phyloP scores from a whole-genome alignment of 345 rosid genomes.

The Gynandropsis gynandra region DNA sequence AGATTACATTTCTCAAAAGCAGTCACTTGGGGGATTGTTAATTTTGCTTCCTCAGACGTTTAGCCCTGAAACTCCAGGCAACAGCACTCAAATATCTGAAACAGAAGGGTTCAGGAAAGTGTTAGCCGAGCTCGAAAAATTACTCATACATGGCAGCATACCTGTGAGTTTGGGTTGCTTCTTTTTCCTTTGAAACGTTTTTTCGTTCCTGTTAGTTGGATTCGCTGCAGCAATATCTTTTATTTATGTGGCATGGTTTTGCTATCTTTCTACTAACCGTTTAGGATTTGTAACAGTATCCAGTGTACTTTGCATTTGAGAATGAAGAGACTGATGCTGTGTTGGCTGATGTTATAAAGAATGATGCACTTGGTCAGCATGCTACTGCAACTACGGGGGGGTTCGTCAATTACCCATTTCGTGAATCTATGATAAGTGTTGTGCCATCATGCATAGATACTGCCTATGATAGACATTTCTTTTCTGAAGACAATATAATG shows the following conservation, averaged over 20 bases:
- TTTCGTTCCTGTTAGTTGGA: neutral
- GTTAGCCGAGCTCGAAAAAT: conserved; percentile 57
- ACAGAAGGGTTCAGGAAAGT: conserved; percentile 35
- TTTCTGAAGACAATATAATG: neutral
- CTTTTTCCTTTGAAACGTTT: neutral
- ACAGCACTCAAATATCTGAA: conserved; percentile 25
- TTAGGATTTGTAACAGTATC: conserved; percentile 48
- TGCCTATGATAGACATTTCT: neutral
- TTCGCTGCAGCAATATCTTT: neutral
- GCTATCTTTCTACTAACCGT: conserved; percentile 1
- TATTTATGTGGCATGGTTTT: neutral
- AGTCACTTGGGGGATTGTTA: conserved; percentile 76
- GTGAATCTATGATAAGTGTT: neutral
- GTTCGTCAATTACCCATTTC: conserved; percentile 40
- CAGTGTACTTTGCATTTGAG: conserved; percentile 95
- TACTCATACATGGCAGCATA: conserved; percentile 59
- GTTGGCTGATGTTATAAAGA: conserved; percentile 75
- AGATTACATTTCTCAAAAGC: conserved; percentile 64
- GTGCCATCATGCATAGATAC: conserved; percentile 6
- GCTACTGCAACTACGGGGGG: conserved; percentile 97
- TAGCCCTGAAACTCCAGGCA: conserved; percentile 38
- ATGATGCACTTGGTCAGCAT: conserved; percentile 82
- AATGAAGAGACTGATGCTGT: conserved; percentile 68
- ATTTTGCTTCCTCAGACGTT: conserved; percentile 75
- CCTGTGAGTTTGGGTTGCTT: conserved; percentile 54